Base-by-base conservation (phyloP, 208 protist genomes). In the Porcisia hertigi region DNA sequence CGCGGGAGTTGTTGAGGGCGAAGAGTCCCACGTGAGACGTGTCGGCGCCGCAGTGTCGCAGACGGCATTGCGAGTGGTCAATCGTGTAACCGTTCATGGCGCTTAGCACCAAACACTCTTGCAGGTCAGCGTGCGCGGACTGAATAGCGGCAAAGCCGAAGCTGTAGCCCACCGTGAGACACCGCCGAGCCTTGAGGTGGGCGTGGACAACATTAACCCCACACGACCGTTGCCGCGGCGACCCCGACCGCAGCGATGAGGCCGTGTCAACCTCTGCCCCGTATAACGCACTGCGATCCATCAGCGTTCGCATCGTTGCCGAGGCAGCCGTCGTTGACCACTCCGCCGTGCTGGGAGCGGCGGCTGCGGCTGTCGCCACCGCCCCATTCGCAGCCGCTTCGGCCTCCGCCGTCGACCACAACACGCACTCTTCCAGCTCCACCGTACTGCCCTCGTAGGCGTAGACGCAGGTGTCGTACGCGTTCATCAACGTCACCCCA, bases 71-170 rank as follows among this genome's bases (percentile, higher is more conserved):
- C 3, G 88, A 89, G 70, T 60, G 59, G 76, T 93, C 86, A 30
- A 93, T 64, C 8, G 86, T 92, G 78, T 93, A 95, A 60, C 91
- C 89, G 79, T 94, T 95, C 57, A 88, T 75, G 69, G 84, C 86
- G 70, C 81, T 81, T 5, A 87, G 52, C 16, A 84, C 87, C 52
- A 91, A 72, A 64, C 91, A 95, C 64, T 86, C 76, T 36, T 83
- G 69, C 23, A 92, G 70, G 47, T 30, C 36, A 43, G 85, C 76
- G 36, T 47, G 60, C 62, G 87, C 73, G 1, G 70, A 76, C 39
- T 91, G 86, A 25, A 92, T 86, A 5, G 82, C 87, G 14, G 85
- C 86, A 69, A 95, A 86, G 59, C 84, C 89, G 74, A 93, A 93
- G 34, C 79, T 64, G 71, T 88, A 88, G 54, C 92, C 88, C 20